A percentile compares a stretch with the other conserved stretches of the same genome.
These are phyloP conservation scores for Coelastrella sp. DNA, from an alignment of 139 green algal genomes.

Conservation along the genomic window DNA sequence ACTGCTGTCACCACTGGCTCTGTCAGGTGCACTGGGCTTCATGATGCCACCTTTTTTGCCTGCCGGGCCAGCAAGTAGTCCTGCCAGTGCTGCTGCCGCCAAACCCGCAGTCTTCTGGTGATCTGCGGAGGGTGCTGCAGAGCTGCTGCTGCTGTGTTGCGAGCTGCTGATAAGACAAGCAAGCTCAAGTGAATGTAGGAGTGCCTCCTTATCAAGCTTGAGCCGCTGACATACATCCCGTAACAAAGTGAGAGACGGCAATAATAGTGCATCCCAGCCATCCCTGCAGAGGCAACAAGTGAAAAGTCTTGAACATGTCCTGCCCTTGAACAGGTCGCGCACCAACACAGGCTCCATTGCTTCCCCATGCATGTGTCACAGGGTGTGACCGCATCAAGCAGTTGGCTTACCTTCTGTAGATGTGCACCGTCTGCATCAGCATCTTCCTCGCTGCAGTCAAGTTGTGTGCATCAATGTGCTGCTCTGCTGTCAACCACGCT, in stretches of 20 bases:
- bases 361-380: too few species aligned
- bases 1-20: background rate
- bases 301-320: too few species aligned
- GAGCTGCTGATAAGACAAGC: constrained; percentile 49
- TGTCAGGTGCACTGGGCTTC: constrained; percentile 8
- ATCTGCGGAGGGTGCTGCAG: constrained; percentile 7
- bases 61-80: constrained; percentile 4
- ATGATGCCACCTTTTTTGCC: constrained; percentile 16
- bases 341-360: too few species aligned
- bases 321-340: too few species aligned
- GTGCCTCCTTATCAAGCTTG: constrained; percentile 56
- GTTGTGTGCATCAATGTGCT: constrained; percentile 56
- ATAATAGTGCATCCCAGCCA: constrained; percentile 63
- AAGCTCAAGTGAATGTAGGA: constrained; percentile 73
- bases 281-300: constrained; percentile 52
- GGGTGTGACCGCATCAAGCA: background rate
- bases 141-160: constrained; percentile 10
- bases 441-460: constrained; percentile 61
- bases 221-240: constrained; percentile 69
- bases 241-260: constrained; percentile 59
- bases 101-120: background rate
- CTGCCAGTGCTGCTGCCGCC: constrained; percentile 23
- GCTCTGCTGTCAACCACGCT: constrained; percentile 53
- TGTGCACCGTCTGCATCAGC: constrained; percentile 61
- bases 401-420: constrained; percentile 55